These are phyloP conservation scores for Peronospora farinosa DNA, from an alignment of 352 stramenopile species.

Conservation along the genomic window DNA sequence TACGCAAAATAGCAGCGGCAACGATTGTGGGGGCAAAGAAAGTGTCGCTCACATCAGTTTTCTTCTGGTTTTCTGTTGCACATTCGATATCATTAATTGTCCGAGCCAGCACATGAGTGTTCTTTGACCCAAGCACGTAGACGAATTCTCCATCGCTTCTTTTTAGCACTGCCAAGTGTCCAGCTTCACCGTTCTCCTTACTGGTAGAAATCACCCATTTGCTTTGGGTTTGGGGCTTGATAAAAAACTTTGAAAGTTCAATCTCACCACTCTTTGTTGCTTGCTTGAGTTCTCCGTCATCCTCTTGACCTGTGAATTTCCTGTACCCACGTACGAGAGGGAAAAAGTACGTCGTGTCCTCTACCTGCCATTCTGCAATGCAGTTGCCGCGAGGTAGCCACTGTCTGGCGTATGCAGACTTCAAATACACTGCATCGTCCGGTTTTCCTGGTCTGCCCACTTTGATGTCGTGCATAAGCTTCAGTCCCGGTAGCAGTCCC, in stretches of 20 bases:
- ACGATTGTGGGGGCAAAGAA: constrained; percentile 52
- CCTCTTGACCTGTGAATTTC: constrained; percentile 80
- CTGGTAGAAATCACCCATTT: constrained; percentile 60
- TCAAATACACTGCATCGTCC: constrained; percentile 67
- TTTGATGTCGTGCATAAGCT: constrained; percentile 52
- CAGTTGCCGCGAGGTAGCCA: constrained; percentile 73
- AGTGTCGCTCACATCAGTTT: constrained; percentile 27
- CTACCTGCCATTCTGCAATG: constrained; percentile 39
- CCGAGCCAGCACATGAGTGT: constrained; percentile 59
- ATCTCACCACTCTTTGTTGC: constrained; percentile 7
- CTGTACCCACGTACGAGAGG: constrained; percentile 64
- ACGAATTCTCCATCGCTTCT: constrained; percentile 54
- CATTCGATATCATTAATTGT: constrained; percentile 46
- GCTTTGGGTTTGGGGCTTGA: constrained; percentile 40
- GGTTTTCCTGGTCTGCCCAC: constrained; percentile 53
- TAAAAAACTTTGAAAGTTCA: constrained; percentile 73
- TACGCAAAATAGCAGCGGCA: constrained; percentile 36
- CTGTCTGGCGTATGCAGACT: constrained; percentile 54
- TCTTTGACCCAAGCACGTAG: constrained; percentile 76
- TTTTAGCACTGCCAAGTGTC: constrained; percentile 68
- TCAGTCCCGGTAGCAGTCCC: constrained; percentile 29
- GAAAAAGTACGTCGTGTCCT: constrained; percentile 26
- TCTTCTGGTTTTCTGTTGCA: constrained; percentile 16
- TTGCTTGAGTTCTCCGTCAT: constrained; percentile 53
- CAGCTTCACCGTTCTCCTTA: constrained; percentile 78